Base-by-base conservation (phyloP, 176 grass and related monocot genomes). In the Carex cristatella region DNA sequence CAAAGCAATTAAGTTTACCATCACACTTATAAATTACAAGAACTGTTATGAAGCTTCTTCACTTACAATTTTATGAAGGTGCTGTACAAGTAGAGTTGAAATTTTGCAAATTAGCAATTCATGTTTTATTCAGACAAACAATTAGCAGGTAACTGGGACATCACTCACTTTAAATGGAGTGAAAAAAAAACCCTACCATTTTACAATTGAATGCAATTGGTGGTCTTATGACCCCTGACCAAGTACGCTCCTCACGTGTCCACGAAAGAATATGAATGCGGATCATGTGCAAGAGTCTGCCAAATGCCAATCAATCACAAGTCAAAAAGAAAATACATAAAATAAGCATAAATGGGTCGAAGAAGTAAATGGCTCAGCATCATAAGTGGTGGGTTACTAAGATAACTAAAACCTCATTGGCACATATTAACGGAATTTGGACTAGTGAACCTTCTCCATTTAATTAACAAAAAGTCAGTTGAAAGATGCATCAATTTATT, bases 271-370 rank as follows among this genome's bases (percentile, higher is more conserved):
- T 92, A 97, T 12, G 94, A 91, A 81, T 87, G 87, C 2, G 27
- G 80, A 60, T 94, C 94, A 71, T 97, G 94, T 2, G 84, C 92
- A 37, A 97, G 90, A 4, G 90, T 91, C 94, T 94, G 81, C 69
- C 81, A 88, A 61, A 92, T 94, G 81, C 69, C 81, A 88, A 61
- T 78, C 7, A 80, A 77, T 75, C 71, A 28, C 27, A 16, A 53
- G 35, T 53, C 35, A 84, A 63, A 65, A 84, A 12, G 11, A 4
- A 68, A 68, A 10, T 64, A 31, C 15, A 66, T 69, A 79, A 35
- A 66, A 38, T 69, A 68, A 78, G 33, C 10, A 48, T 33, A 15
- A 69, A 80, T 53, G 35, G 32, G 19, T n/a, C 10, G 46, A 67
- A 12, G 58, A 69, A 49, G 3, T 69, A 32, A 55, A 58, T 69